phyloP scores from a whole-genome alignment of 768 basidiomycete genomes.

The Leccinum longicurvipes region DNA sequence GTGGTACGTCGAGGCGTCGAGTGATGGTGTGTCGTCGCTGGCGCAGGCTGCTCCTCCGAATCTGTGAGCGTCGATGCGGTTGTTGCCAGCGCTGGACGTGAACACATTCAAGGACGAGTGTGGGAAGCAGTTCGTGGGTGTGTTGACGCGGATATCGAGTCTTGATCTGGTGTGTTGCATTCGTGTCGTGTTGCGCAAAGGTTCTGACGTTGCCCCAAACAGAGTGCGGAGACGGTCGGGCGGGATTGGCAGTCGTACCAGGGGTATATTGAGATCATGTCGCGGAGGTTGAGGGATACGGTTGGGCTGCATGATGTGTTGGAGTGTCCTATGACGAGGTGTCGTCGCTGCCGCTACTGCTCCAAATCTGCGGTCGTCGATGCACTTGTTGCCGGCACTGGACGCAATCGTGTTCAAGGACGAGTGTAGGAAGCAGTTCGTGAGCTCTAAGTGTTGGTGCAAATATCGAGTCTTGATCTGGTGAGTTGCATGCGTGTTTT shows the following conservation, averaged over 20 bases:
- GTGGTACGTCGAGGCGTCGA: constrained; percentile 47
- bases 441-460: no score
- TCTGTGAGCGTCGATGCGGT: constrained; percentile 49
- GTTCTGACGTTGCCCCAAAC: constrained; percentile 1
- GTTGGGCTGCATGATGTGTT: constrained; percentile 50
- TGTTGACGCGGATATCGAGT: constrained; percentile 49
- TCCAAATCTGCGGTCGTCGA: no score
- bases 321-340: no score
- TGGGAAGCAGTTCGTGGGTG: constrained; percentile 50
- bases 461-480: no score
- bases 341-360: no score
- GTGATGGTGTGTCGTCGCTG: constrained; percentile 14
- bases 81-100: constrained; percentile 56
- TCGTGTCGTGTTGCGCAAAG: not conserved
- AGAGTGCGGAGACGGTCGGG: constrained; percentile 45
- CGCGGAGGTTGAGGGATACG: constrained; percentile 62
- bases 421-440: no score
- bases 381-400: no score
- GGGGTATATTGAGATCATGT: constrained; percentile 75
- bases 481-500: no score
- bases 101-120: constrained; percentile 56
- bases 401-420: no score
- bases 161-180: constrained; percentile 47
- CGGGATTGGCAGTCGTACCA: constrained; percentile 60
- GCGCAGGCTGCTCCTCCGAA: constrained; percentile 15